Evolutionary conservation across 1,284 basidiomycete species (phyloP).

Genomic region (Rhodotorula sp.): DNA sequence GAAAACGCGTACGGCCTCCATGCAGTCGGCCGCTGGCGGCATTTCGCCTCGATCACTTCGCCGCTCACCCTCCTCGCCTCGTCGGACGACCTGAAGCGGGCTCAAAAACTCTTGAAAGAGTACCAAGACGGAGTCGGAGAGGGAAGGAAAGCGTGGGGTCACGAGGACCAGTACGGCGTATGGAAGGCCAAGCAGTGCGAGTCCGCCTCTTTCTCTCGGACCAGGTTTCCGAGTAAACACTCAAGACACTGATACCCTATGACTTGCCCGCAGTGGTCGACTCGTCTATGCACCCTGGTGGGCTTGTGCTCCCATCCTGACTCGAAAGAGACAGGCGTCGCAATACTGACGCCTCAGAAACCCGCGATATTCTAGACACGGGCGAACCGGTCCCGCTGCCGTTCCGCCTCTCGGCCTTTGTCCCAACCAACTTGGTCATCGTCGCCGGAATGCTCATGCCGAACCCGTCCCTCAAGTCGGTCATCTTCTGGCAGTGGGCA

Average conservation of each 20-base stretch:
- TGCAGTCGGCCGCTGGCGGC: constrained; percentile 52
- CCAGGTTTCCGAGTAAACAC: too few relatives aligned
- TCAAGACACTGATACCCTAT: neutral
- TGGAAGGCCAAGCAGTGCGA: constrained; percentile 53
- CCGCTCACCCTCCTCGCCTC: constrained; percentile 56
- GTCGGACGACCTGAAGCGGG: constrained; percentile 48
- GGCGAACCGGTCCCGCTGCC: constrained; percentile 54
- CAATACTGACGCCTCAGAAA: too few relatives aligned
- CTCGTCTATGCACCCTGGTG: constrained; percentile 43
- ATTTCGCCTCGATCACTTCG: constrained; percentile 57
- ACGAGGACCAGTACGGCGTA: constrained; percentile 45
- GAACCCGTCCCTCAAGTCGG: constrained; percentile 39
- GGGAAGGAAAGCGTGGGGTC: constrained; percentile 48
- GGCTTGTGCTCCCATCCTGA: neutral
- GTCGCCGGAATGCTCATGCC: constrained; percentile 48
- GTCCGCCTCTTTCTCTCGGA: constrained; percentile 17
- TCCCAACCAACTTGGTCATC: constrained; percentile 57
- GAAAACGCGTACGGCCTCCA: neutral
- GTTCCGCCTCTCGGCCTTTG: constrained; percentile 57
- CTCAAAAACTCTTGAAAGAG: constrained; percentile 47
- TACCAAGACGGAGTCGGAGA: constrained; percentile 48
- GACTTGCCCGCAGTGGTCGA: constrained; percentile 44
- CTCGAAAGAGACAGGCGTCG: neutral
- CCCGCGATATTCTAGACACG: too few relatives aligned
- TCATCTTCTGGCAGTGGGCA: constrained; percentile 58